Conservation (phyloP, 148 eudicot genomes). For the Polygonum maritimum region DNA sequence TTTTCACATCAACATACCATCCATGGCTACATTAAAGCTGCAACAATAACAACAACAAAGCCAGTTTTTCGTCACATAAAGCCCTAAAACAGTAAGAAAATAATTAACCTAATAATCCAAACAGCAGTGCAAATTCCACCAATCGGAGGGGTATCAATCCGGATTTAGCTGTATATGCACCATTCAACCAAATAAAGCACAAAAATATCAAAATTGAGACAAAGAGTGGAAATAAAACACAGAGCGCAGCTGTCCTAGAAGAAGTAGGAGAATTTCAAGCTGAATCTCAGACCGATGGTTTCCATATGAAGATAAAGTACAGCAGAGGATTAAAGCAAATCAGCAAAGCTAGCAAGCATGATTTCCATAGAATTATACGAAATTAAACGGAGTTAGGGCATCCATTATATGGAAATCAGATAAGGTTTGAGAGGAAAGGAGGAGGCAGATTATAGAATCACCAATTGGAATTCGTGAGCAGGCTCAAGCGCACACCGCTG, state of each 20-base stretch:
- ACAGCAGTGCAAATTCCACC: neutral
- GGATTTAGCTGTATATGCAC: neutral
- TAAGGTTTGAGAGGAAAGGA: neutral
- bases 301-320: neutral
- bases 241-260: neutral
- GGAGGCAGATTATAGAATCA: too few relatives aligned
- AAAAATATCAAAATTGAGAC: neutral
- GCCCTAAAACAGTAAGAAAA: neutral
- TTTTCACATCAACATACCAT: neutral
- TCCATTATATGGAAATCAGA: neutral
- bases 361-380: neutral
- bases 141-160: neutral
- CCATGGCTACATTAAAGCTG: conserved; percentile 6
- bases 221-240: neutral
- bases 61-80: neutral
- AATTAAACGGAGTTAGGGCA: neutral
- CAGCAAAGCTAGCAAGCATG: neutral
- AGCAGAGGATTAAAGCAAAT: neutral
- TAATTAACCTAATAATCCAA: neutral
- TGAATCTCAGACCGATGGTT: neutral
- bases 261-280: neutral
- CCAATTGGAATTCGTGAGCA: too few relatives aligned
- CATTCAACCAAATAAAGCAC: neutral
- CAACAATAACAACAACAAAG: neutral
- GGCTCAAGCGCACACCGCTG: too few relatives aligned